Evolutionary conservation across 768 basidiomycete genomes (phyloP).

Genomic region (Russula earlei): DNA sequence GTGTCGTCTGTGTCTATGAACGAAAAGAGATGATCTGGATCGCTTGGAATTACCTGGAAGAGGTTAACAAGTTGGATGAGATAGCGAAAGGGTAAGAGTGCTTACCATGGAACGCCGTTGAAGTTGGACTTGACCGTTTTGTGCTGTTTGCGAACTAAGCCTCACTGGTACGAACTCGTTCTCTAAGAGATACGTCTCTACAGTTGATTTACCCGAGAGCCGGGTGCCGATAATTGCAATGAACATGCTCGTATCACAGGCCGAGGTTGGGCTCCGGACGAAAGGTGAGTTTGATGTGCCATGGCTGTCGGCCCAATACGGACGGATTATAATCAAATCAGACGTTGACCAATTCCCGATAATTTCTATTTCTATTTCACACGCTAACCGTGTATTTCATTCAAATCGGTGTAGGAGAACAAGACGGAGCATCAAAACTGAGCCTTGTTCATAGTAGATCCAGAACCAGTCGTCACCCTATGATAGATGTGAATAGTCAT

Average conservation of each 20-base stretch:
- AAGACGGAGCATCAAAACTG: too few relatives aligned
- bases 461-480: neutral
- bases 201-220: slow-evolving; percentile 36
- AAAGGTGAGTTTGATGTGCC: neutral
- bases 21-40: neutral
- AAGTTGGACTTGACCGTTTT: neutral
- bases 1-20: slow-evolving; percentile 2
- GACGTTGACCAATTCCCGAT: too few relatives aligned
- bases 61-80: neutral
- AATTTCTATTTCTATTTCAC: too few relatives aligned
- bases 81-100: neutral
- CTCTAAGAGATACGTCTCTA: slow-evolving; percentile 17
- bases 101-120: neutral
- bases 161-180: slow-evolving; percentile 18
- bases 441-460: too few relatives aligned
- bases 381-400: too few relatives aligned
- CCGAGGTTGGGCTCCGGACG: neutral
- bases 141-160: neutral
- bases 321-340: too few relatives aligned
- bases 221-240: slow-evolving; percentile 58
- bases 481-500: neutral
- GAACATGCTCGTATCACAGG: slow-evolving; percentile 39
- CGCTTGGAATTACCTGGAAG: neutral
- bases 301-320: neutral
- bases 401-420: too few relatives aligned